Base-by-base conservation (phyloP, 208 protist species). In the Histomonas meleagridis region DNA sequence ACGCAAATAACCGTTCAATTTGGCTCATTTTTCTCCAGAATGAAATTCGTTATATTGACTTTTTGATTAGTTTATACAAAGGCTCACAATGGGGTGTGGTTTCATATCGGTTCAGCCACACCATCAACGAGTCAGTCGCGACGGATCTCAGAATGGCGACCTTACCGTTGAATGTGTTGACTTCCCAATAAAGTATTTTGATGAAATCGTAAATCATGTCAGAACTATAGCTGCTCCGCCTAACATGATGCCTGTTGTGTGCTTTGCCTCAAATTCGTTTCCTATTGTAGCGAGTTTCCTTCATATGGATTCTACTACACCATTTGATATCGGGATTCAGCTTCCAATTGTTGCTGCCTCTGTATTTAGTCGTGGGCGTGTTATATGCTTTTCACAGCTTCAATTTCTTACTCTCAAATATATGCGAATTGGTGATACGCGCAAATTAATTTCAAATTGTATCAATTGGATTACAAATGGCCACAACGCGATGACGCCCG, bases 181-280 rank as follows among this genome's bases (percentile, higher is more conserved):
- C n/a, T n/a, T n/a, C n/a, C n/a, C n/a, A n/a, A n/a, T n/a, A n/a
- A n/a, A n/a, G n/a, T n/a, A n/a, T n/a, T 79, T 79, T 79, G 70
- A 79, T 12, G 12, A 40, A n/a, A 40, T 79, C 14, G 70, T 79
- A 18, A 21, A 7, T 4, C 16, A 16, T 28, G 70, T 32, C 12
- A 79, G 51, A 79, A 79, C 23, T 7, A 79, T 79, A 51, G 70
- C 70, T 2, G 32, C 70, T 12, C 70, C 70, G 0, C 4, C 18
- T 0, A 79, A 79, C 40, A 79, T 79, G 70, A 79, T 79, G 70
- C 70, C 70, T 32, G 51, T 46, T 49, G 70, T 79, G 28, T 79
- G 70, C 40, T 51, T 79, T 3, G 51, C 70, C 0, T 23, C 7
- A 49, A 40, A 79, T 1, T 35, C 70, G 16, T 79, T 79, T 32